Base-by-base conservation (phyloP, 2,329 filamentous ascomycete species). In the Byssoonygena ceratinophila region DNA sequence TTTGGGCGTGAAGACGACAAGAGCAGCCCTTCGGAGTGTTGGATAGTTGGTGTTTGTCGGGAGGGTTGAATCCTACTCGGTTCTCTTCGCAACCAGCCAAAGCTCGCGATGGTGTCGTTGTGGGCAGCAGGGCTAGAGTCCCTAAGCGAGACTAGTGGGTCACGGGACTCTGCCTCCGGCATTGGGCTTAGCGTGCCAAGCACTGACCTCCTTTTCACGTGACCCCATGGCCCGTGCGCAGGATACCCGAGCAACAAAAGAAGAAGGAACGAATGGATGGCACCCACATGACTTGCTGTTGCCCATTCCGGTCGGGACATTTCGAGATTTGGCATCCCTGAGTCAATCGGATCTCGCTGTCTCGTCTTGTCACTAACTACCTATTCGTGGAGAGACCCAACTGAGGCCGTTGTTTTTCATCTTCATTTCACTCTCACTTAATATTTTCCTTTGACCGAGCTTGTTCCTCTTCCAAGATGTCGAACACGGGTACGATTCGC, bases 401-500 rank as follows among this genome's bases (percentile, higher is more conserved):
- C 29, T 20, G 16, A 31, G 34, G 36, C n/a, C n/a, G n/a, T n/a
- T n/a, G n/a, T n/a, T n/a, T n/a, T n/a, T n/a, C n/a, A 11, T 18
- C 31, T n/a, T 23, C 12, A 20, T 32, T n/a, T 34, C n/a, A 4
- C 5, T n/a, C 3, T 23, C 9, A 4, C 22, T 7, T 23, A 12
- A 2, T 43, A 20, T 11, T 27, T 40, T 29, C 34, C 18, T 3
- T 16, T 34, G 16, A 25, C 11, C 27, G 18, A 49, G 16, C 18
- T 27, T 34, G 11, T 32, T 23, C 18, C 49, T n/a, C 16, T 31
- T 46, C 32, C 50, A 64, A 71, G 61, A 82, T 82, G 79, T 82
- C 79, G 79, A 82, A 79, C 60, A 69, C 75, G 61, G 79, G 80
- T 60, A 82, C 79, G 51, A 76, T 76, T 66, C 72, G 79, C 65